Conservation (phyloP, 352 stramenopile species). For the Globisporangium perplexum region DNA sequence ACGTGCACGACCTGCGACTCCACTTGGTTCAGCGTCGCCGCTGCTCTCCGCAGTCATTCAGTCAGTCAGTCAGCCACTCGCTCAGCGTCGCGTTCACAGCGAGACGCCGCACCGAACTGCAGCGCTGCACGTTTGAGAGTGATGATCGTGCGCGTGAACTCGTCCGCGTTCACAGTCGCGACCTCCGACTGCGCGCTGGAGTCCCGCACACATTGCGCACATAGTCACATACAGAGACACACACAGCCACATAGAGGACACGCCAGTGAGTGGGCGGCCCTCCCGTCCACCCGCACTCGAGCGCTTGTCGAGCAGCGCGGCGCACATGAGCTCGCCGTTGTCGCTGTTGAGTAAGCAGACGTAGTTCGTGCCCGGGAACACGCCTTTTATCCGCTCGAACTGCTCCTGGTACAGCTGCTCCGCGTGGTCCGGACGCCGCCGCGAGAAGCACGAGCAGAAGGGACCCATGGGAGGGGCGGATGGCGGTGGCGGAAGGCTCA, state of each 20-base stretch:
- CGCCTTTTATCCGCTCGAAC: slow-evolving; percentile 63
- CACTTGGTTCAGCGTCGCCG: slow-evolving; percentile 74
- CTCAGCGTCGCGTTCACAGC: too few relatives aligned
- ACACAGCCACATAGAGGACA: not conserved
- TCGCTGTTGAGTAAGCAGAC: slow-evolving; percentile 73
- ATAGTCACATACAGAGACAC: too few relatives aligned
- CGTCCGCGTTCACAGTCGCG: slow-evolving; percentile 59
- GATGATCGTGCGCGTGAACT: slow-evolving; percentile 73
- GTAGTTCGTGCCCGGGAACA: slow-evolving; percentile 79
- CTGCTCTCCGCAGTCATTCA: slow-evolving; percentile 16
- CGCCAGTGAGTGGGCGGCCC: too few relatives aligned
- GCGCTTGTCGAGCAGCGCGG: too few relatives aligned
- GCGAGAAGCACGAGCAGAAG: slow-evolving; percentile 69
- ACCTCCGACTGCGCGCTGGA: slow-evolving; percentile 65
- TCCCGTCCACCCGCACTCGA: too few relatives aligned
- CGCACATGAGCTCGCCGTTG: slow-evolving; percentile 78
- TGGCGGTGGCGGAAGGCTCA: too few relatives aligned
- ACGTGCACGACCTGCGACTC: slow-evolving; percentile 82
- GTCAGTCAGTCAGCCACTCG: not conserved
- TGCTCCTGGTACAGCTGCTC: slow-evolving; percentile 64
- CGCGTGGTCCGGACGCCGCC: slow-evolving; percentile 44
- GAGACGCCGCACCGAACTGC: slow-evolving; percentile 58
- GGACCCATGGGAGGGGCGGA: slow-evolving; percentile 40
- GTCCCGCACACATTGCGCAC: not conserved
- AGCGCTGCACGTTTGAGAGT: slow-evolving; percentile 72